These are phyloP conservation scores for Podila horticola DNA, from an alignment of 192 early-diverging fungal species.

Conservation along the genomic window DNA sequence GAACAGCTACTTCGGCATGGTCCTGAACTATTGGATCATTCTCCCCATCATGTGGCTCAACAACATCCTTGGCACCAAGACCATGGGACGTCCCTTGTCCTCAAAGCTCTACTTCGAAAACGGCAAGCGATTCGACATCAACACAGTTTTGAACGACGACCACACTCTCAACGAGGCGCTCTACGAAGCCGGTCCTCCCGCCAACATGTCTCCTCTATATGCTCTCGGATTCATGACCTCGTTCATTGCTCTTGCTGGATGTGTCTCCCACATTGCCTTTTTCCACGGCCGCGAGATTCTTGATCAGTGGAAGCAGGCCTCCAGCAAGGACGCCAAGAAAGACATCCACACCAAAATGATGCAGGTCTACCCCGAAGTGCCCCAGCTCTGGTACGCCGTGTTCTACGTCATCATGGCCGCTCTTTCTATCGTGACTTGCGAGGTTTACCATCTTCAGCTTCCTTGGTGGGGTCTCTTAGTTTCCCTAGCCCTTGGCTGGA, in stretches of 20 bases:
- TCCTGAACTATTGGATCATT: constrained; percentile 78
- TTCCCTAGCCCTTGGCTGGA: constrained; percentile 31
- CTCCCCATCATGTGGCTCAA: constrained; percentile 74
- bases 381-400: constrained; percentile 56
- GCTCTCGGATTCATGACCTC: constrained; percentile 43
- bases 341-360: constrained; percentile 51
- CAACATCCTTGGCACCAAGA: constrained; percentile 52
- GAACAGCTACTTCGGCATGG: constrained; percentile 66
- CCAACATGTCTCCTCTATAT: constrained; percentile 57
- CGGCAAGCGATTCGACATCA: constrained; percentile 33
- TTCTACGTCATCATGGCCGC: constrained; percentile 49
- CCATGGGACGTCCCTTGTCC: constrained; percentile 19
- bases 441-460: constrained; percentile 35
- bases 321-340: not conserved
- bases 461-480: constrained; percentile 59
- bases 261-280: constrained; percentile 65
- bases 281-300: constrained; percentile 72
- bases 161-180: constrained; percentile 60
- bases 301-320: constrained; percentile 3
- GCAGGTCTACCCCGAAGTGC: constrained; percentile 55
- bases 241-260: constrained; percentile 59
- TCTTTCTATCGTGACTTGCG: constrained; percentile 32
- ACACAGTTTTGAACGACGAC: constrained; percentile 63
- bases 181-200: constrained; percentile 58
- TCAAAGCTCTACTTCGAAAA: constrained; percentile 23